These are phyloP conservation scores for Aphanomyces stellatus DNA, from an alignment of 352 stramenopile genomes.

Conservation along the genomic window DNA sequence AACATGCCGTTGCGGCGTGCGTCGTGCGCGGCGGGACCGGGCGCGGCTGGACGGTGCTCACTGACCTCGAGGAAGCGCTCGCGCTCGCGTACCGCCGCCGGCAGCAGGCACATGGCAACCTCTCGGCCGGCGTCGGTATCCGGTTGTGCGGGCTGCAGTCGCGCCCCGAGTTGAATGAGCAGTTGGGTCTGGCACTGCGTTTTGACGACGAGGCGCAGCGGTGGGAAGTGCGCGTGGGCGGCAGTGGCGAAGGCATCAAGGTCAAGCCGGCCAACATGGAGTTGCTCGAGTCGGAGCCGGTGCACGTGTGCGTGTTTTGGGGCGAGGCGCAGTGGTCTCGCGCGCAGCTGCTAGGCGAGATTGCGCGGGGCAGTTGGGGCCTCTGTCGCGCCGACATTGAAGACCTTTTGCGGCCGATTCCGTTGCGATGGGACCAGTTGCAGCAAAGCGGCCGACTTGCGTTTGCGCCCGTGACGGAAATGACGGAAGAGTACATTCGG, in stretches of 20 bases:
- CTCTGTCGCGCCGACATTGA: conserved; percentile 23
- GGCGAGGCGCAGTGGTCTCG: conserved; percentile 30
- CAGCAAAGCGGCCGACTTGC: conserved; percentile 21
- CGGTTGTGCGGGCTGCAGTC: conserved; percentile 1
- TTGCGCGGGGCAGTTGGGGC: conserved; percentile 31
- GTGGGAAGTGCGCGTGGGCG: conserved; percentile 18
- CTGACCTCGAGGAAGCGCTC: conserved; percentile 14
- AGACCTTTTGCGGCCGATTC: conserved; percentile 19
- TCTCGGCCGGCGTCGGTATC: conserved; percentile 7
- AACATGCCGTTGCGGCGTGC: conserved; percentile 14
- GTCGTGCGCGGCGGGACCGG: conserved; percentile 21
- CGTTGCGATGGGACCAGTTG: conserved; percentile 5
- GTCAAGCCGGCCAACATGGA: conserved; percentile 17
- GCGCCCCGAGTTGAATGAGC: conserved; percentile 18
- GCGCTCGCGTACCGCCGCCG: conserved; percentile 14
- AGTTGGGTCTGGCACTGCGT: conserved; percentile 11
- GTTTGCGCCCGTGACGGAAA: conserved; percentile 29
- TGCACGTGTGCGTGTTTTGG: conserved; percentile 26
- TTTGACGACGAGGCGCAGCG: conserved; percentile 11
- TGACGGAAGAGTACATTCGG: conserved; percentile 31
- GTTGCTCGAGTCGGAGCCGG: neutral
- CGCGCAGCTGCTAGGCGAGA: conserved; percentile 32
- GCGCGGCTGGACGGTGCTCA: conserved; percentile 21
- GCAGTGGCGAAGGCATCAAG: neutral
- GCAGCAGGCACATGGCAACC: neutral